Evolutionary conservation across 1,284 basidiomycete genomes (phyloP), one percentile per base, ranked within the genome.

Genomic region (Albatrellus sp.): DNA sequence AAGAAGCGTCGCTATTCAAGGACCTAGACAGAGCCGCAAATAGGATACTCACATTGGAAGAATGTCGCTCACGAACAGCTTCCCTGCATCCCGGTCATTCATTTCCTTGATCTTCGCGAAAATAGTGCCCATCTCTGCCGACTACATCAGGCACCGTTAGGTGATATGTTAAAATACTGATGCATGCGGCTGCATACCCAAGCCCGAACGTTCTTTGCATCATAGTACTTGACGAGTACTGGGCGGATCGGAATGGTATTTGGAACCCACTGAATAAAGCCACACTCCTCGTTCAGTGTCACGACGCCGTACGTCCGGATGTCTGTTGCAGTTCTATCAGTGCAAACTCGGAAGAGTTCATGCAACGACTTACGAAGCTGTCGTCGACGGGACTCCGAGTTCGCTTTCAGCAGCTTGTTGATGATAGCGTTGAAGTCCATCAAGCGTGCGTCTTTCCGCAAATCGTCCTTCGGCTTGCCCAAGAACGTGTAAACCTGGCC

Each of bases 351-450:
- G 5, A n/a, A 2, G 39, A 5, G 19, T 14, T 30, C 30, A 37
- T 31, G 12, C 10, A 6, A 37, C 11, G 3, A 71, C 84, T 54
- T 58, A 91, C 91, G 82, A 37, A 96, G 75, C 54, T 91, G 85
- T 20, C 93, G 73, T 48, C 86, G 71, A 57, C 96, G 82, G 30
- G 93, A 91, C 47, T 98, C 90, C 0, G 92, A 91, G 54, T 92
- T 90, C 16, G 88, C 83, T 57, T 94, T 94, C 46, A 99, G 71
- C 12, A 98, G 66, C 60, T 97, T 98, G 68, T 98, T 98, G 68
- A 99, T 94, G 67, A 99, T 94, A 3, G 89, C 78, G 56, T 97
- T 93, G 62, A 98, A 90, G 60, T 98, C 96, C 94, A 98, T 98
- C 47, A 99, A 64, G 8, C 96, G 77, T 0, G 94, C 93, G 57